Evolutionary conservation across 140 eudicot genomes (phyloP).

Genomic region (Senecio squalidus): DNA sequence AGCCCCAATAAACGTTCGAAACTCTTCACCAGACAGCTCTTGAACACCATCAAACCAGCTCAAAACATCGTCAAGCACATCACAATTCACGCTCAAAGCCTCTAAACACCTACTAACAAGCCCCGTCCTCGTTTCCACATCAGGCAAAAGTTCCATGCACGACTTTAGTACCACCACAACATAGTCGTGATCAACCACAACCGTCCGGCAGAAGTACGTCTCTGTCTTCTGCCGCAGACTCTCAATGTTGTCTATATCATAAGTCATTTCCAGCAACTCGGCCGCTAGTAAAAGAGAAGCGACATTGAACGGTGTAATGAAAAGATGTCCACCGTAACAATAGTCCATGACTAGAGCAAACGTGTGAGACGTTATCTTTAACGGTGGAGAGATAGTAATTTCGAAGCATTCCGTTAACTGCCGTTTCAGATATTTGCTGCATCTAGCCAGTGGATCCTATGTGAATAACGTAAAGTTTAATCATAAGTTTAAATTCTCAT

Average conservation of each 20-base stretch:
- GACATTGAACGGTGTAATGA: constrained; percentile 65
- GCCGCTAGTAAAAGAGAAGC: constrained; percentile 76
- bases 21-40: constrained; percentile 37
- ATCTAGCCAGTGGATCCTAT: constrained; percentile 53
- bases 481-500: not conserved
- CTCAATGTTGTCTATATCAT: constrained; percentile 7
- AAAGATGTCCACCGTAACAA: constrained; percentile 55
- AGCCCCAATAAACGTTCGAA: constrained; percentile 41
- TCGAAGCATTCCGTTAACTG: constrained; percentile 39
- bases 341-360: constrained; percentile 53
- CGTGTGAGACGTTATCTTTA: constrained; percentile 63
- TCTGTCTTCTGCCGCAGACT: constrained; percentile 56
- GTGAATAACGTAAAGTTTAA: constrained; percentile 17
- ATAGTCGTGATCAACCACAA: constrained; percentile 40
- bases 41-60: constrained; percentile 43
- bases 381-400: constrained; percentile 60
- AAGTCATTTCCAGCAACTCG: constrained; percentile 53
- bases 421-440: constrained; percentile 60
- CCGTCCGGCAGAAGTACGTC: constrained; percentile 45
- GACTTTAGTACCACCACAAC: constrained; percentile 49
- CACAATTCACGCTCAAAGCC: constrained; percentile 43
- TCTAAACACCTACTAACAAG: constrained; percentile 62
- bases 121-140: constrained; percentile 55
- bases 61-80: constrained; percentile 22
- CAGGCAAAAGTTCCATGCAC: constrained; percentile 57